Evolutionary conservation across 257 asterid species (phyloP).

Genomic region (Solanum verrucosum): DNA sequence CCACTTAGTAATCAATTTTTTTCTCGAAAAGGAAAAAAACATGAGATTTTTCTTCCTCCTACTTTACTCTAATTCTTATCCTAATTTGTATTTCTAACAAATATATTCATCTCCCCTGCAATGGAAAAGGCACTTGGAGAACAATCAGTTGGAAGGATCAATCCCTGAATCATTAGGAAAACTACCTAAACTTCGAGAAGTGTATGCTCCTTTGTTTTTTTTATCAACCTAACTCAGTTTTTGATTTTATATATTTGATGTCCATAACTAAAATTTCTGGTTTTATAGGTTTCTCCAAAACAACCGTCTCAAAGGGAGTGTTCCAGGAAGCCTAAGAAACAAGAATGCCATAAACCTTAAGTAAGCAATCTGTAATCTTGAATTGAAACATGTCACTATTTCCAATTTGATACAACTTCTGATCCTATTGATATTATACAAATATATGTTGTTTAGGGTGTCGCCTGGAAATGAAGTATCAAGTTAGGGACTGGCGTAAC

Average conservation of each 20-base stretch:
- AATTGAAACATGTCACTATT: neutral
- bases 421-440: neutral
- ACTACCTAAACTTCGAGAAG: slow-evolving; percentile 52
- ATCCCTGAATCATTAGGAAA: slow-evolving; percentile 47
- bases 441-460: slow-evolving; percentile 14
- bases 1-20: neutral
- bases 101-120: neutral
- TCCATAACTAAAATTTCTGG: neutral
- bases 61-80: neutral
- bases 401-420: neutral
- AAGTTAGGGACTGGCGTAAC: neutral
- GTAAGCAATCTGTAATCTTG: slow-evolving; percentile 19
- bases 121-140: slow-evolving; percentile 60
- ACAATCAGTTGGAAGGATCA: slow-evolving; percentile 59
- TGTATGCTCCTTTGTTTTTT: slow-evolving; percentile 25
- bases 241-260: neutral
- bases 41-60: neutral
- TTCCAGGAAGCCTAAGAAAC: slow-evolving; percentile 37
- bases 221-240: neutral
- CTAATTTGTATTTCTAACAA: neutral
- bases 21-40: neutral
- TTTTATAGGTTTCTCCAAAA: slow-evolving; percentile 53
- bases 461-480: slow-evolving; percentile 7
- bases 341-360: slow-evolving; percentile 26
- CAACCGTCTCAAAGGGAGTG: slow-evolving; percentile 41